Conservation (phyloP, 495 filamentous ascomycete genomes). For the Ramalina peruviana region DNA sequence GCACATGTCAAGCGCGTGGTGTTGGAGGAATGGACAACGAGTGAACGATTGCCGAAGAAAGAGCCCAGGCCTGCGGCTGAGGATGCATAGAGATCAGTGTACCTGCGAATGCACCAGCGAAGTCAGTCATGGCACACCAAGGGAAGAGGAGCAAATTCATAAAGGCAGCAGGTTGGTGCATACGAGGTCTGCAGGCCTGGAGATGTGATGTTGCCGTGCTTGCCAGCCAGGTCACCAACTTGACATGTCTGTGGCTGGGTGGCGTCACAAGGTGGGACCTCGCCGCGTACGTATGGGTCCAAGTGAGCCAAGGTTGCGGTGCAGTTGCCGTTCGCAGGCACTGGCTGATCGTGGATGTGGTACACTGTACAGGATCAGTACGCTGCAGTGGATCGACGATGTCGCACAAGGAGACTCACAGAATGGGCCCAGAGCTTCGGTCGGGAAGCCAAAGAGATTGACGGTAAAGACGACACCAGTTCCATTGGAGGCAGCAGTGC, state of each 20-base stretch:
- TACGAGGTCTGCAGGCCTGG: slow-evolving; percentile 17
- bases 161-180: slow-evolving; percentile 1
- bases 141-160: background rate
- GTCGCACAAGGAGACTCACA: slow-evolving; percentile 33
- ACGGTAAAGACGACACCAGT: slow-evolving; percentile 49
- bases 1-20: slow-evolving; percentile 59
- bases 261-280: slow-evolving; percentile 49
- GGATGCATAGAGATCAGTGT: slow-evolving; percentile 55
- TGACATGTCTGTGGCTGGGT: slow-evolving; percentile 55
- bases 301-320: slow-evolving; percentile 53
- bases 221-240: slow-evolving; percentile 73
- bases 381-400: background rate
- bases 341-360: slow-evolving; percentile 65
- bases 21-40: slow-evolving; percentile 64
- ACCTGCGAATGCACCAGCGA: slow-evolving; percentile 30
- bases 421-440: slow-evolving; percentile 48
- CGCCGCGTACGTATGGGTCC: slow-evolving; percentile 51
- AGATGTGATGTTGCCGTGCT: slow-evolving; percentile 52
- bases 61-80: slow-evolving; percentile 38
- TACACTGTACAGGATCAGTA: slow-evolving; percentile 40
- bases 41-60: slow-evolving; percentile 67
- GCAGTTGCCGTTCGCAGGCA: slow-evolving; percentile 68
- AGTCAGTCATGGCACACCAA: background rate
- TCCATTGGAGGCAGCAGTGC: slow-evolving; percentile 38
- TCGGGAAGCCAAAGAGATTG: slow-evolving; percentile 51